These are phyloP conservation scores for Dictyostelium capitatum DNA, from an alignment of 78 protist species.

Conservation along the genomic window DNA sequence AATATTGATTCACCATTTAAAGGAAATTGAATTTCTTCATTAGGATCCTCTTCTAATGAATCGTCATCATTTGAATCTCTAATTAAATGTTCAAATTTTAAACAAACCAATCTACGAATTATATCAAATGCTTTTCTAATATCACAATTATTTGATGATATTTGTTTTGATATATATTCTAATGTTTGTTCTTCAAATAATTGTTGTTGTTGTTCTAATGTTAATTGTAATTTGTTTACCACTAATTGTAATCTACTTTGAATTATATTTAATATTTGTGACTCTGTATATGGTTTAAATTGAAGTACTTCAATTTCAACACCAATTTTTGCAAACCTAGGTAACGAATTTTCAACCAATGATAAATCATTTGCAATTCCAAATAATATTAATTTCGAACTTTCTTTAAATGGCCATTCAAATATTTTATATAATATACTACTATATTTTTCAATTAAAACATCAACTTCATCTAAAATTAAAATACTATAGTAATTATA, in stretches of 20 bases:
- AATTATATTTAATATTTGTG: conserved; percentile 18
- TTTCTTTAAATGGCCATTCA: conserved; percentile 46
- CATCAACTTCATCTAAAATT: conserved; percentile 60
- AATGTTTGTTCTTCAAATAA: conserved; percentile 24
- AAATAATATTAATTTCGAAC: conserved; percentile 28
- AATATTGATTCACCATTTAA: neutral
- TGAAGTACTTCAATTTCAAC: conserved; percentile 7
- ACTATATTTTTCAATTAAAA: neutral
- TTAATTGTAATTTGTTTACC: neutral
- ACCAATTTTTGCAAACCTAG: conserved; percentile 10
- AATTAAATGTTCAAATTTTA: neutral
- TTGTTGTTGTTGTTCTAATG: no score
- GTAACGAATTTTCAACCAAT: conserved; percentile 26
- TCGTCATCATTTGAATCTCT: neutral
- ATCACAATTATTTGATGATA: conserved; percentile 23
- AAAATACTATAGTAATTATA: conserved; percentile 30
- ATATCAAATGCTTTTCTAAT: conserved; percentile 64
- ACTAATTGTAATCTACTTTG: neutral
- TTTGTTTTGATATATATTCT: neutral
- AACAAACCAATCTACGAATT: neutral
- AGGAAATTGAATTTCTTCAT: neutral
- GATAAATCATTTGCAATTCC: conserved; percentile 67
- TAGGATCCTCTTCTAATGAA: neutral
- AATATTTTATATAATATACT: conserved; percentile 22
- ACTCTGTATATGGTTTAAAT: conserved; percentile 24